Percentiles rank a stretch among this genome's conserved stretches.
Conservation (phyloP, 176 grass and related monocot species). For the Rhynchospora breviuscula region DNA sequence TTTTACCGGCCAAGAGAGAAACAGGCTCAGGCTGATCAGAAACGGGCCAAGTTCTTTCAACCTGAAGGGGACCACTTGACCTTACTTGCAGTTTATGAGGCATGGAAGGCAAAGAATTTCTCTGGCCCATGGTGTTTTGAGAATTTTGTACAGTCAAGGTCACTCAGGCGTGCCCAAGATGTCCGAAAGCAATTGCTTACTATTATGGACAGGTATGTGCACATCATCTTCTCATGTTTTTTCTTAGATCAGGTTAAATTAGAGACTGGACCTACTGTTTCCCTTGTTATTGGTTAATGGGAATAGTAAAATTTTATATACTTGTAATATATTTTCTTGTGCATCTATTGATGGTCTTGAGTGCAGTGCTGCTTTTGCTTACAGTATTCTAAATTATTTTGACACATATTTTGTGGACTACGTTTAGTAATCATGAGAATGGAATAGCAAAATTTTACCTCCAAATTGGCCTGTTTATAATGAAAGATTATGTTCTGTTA, state of each 20-base stretch:
- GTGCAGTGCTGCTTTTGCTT: background rate
- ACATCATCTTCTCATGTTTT: constrained; percentile 3
- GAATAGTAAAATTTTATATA: background rate
- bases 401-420: background rate
- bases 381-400: background rate
- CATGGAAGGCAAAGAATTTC: constrained; percentile 95
- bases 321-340: background rate
- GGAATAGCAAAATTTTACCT: background rate
- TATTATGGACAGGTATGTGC: constrained; percentile 87
- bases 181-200: constrained; percentile 90
- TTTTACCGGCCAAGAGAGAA: constrained; percentile 96
- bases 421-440: background rate
- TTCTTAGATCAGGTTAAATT: background rate
- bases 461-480: background rate
- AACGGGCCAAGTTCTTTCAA: constrained; percentile 85
- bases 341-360: background rate
- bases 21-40: constrained; percentile 89
- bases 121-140: constrained; percentile 98
- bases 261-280: background rate
- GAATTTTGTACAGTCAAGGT: constrained; percentile 90
- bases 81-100: constrained; percentile 90
- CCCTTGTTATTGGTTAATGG: background rate
- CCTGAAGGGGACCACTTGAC: constrained; percentile 94
- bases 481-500: background rate
- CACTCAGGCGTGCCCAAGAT: constrained; percentile 79